Evolutionary conservation across 2,329 filamentous ascomycete genomes (phyloP).

Genomic region (Diaporthe citri): DNA sequence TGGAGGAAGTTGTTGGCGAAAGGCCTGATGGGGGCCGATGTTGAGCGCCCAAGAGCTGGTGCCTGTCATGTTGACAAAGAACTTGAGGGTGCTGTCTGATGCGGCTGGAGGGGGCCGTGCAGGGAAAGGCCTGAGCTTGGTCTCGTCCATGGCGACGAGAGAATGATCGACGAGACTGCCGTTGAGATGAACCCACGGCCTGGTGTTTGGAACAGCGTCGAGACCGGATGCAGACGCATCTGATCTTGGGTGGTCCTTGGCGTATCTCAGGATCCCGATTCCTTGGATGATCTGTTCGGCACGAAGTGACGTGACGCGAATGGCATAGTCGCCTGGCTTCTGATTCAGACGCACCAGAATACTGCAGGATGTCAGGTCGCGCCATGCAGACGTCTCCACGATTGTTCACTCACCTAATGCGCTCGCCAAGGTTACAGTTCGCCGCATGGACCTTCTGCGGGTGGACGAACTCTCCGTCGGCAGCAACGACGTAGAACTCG

Average conservation of each 20-base stretch:
- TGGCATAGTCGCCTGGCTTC: conserved; percentile 39
- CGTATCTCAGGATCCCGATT: conserved; percentile 39
- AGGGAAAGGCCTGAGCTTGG: conserved; percentile 39
- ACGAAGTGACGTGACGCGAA: conserved; percentile 40
- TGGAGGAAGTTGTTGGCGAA: conserved; percentile 41
- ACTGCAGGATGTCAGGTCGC: conserved; percentile 10
- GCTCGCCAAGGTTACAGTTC: conserved; percentile 41
- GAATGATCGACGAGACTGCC: conserved; percentile 33
- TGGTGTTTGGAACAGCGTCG: conserved; percentile 34
- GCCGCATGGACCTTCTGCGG: conserved; percentile 41
- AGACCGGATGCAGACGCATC: neutral
- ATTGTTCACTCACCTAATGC: conserved; percentile 36
- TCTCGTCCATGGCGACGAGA: conserved; percentile 38
- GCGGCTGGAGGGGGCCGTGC: conserved; percentile 34
- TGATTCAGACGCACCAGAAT: conserved; percentile 40
- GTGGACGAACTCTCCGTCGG: conserved; percentile 41
- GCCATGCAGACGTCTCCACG: neutral
- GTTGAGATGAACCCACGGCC: conserved; percentile 41
- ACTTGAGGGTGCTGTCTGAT: conserved; percentile 40
- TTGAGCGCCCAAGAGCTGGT: conserved; percentile 39
- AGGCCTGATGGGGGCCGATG: conserved; percentile 42
- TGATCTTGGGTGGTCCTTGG: neutral
- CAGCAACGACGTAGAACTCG: conserved; percentile 41
- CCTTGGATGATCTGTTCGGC: conserved; percentile 41
- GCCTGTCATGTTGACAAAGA: conserved; percentile 41